A percentile compares a stretch with the other conserved stretches of the same genome.
phyloP scores from a whole-genome alignment of 2,329 filamentous ascomycete genomes.

The Sordariomycetes sp. region DNA sequence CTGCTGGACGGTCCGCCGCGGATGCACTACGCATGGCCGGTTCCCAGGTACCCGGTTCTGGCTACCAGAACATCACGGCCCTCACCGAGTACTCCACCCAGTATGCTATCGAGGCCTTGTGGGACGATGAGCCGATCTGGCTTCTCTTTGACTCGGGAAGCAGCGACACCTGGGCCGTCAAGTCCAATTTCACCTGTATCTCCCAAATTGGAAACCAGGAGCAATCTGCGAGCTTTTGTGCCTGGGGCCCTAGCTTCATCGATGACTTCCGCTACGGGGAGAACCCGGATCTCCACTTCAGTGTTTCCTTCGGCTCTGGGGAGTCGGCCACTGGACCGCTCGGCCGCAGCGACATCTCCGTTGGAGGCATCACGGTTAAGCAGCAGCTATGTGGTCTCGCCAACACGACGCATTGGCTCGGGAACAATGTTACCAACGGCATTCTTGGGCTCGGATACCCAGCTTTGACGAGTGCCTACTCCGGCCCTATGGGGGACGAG shows the following conservation, averaged over 20 bases:
- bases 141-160: slow-evolving; percentile 39
- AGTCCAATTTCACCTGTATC: slow-evolving; percentile 28
- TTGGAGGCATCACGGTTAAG: slow-evolving; percentile 31
- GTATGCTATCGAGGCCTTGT: slow-evolving; percentile 28
- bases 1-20: slow-evolving; percentile 15
- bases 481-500: slow-evolving; percentile 26
- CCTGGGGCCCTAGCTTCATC: slow-evolving; percentile 27
- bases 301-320: slow-evolving; percentile 34
- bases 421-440: slow-evolving; percentile 40
- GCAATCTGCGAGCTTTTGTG: slow-evolving; percentile 21
- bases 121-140: slow-evolving; percentile 25
- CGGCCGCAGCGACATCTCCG: slow-evolving; percentile 31
- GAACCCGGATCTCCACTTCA: slow-evolving; percentile 32
- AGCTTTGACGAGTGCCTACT: slow-evolving; percentile 35
- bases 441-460: slow-evolving; percentile 40
- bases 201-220: slow-evolving; percentile 18
- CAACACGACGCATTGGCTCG: slow-evolving; percentile 37
- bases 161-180: slow-evolving; percentile 38
- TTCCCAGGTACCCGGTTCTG: not conserved
- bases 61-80: slow-evolving; percentile 25
- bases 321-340: slow-evolving; percentile 35
- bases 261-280: slow-evolving; percentile 27
- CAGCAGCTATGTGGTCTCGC: slow-evolving; percentile 37
- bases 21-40: slow-evolving; percentile 15
- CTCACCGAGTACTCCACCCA: slow-evolving; percentile 27